phyloP scores from a whole-genome alignment of 192 early-diverging fungal genomes.

The Backusella tarrabulga region DNA sequence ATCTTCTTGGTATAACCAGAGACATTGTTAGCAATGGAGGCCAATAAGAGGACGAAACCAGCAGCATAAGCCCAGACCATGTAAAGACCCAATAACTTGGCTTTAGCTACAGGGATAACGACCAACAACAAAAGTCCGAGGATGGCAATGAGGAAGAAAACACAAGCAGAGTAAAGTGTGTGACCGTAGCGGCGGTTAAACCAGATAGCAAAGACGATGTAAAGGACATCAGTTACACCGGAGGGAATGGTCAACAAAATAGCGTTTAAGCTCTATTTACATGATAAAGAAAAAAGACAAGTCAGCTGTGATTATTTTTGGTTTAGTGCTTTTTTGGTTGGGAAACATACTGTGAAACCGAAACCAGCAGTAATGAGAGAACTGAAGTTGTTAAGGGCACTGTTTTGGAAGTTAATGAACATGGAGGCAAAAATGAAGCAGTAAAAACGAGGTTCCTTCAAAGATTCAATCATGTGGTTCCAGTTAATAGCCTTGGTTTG shows the following conservation, averaged over 20 bases:
- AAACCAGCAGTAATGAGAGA: conserved; percentile 16
- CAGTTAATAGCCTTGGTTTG: conserved; percentile 12
- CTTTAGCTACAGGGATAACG: conserved; percentile 10
- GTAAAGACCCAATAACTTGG: conserved; percentile 15
- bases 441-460: conserved; percentile 19
- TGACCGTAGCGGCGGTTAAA: conserved; percentile 15
- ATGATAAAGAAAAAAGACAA: not conserved
- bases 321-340: not conserved
- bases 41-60: conserved; percentile 17
- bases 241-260: conserved; percentile 23
- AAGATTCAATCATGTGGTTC: conserved; percentile 13
- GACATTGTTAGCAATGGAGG: conserved; percentile 14
- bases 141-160: not conserved
- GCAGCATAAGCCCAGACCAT: conserved; percentile 15
- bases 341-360: conserved; percentile 13
- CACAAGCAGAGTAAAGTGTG: conserved; percentile 11
- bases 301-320: not conserved
- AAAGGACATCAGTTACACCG: conserved; percentile 10
- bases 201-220: conserved; percentile 16
- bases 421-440: not conserved
- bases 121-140: conserved; percentile 23
- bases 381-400: conserved; percentile 7
- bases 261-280: conserved; percentile 15
- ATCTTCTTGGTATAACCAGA: conserved; percentile 34
- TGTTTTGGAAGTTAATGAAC: conserved; percentile 21